phyloP scores from a whole-genome alignment of 352 stramenopile genomes.

The Phytopythium kandeliae region DNA sequence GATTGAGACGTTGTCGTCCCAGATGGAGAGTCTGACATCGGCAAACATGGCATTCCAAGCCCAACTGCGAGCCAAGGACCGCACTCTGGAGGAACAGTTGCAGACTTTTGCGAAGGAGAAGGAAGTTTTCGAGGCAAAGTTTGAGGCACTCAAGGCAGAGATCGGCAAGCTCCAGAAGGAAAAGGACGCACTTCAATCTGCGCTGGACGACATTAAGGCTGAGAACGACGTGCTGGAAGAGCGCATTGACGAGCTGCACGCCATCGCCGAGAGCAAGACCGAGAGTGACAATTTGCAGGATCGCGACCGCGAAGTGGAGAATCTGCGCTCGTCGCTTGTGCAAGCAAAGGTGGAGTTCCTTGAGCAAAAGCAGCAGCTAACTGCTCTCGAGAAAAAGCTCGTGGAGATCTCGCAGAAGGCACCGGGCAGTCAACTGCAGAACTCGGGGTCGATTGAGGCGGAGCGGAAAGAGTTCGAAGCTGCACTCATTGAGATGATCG shows the following conservation, averaged over 20 bases:
- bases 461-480: slow-evolving; percentile 56
- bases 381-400: slow-evolving; percentile 49
- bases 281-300: slow-evolving; percentile 33
- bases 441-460: slow-evolving; percentile 27
- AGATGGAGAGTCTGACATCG: slow-evolving; percentile 20
- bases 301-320: slow-evolving; percentile 48
- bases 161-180: slow-evolving; percentile 16
- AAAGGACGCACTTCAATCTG: slow-evolving; percentile 22
- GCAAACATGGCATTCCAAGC: slow-evolving; percentile 3
- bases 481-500: slow-evolving; percentile 57
- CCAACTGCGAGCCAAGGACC: slow-evolving; percentile 16
- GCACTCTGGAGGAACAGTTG: slow-evolving; percentile 19
- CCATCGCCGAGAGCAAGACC: slow-evolving; percentile 22
- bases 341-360: slow-evolving; percentile 50
- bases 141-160: slow-evolving; percentile 13
- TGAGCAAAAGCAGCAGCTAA: slow-evolving; percentile 50
- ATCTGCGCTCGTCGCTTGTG: slow-evolving; percentile 49
- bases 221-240: slow-evolving; percentile 59
- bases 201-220: slow-evolving; percentile 38
- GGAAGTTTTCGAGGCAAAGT: slow-evolving; percentile 22
- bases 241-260: slow-evolving; percentile 40
- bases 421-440: slow-evolving; percentile 11
- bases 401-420: slow-evolving; percentile 37
- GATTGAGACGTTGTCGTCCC: slow-evolving; percentile 19
- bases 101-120: slow-evolving; percentile 34